Conservation (phyloP, 495 filamentous ascomycete genomes). For the Corynascus novoguineensis region DNA sequence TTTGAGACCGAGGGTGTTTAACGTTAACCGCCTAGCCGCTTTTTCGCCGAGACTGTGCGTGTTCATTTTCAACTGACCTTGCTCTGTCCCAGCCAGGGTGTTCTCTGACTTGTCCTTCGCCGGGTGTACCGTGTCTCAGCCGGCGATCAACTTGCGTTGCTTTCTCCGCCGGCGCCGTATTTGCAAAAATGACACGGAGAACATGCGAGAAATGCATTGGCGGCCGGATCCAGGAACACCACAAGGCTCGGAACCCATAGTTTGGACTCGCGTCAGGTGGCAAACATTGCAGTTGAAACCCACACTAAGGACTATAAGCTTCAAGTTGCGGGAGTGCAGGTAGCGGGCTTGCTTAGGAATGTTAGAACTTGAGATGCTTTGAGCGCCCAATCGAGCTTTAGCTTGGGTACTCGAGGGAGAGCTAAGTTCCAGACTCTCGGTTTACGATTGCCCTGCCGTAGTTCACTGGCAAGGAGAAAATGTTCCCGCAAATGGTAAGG, state of each 20-base stretch:
- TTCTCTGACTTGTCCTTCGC: conserved; percentile 7
- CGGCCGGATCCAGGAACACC: background rate
- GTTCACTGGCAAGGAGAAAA: background rate
- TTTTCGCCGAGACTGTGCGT: background rate
- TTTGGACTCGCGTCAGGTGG: background rate
- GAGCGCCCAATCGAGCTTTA: background rate
- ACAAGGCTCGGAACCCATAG: background rate
- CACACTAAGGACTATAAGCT: background rate
- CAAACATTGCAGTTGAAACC: background rate
- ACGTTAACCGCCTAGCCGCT: background rate
- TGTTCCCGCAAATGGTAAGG: conserved; percentile 1
- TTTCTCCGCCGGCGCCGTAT: background rate
- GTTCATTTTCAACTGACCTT: background rate
- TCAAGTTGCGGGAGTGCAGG: background rate
- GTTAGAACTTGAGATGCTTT: background rate
- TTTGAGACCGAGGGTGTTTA: background rate
- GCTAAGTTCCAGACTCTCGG: background rate
- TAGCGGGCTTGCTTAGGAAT: background rate
- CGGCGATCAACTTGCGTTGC: background rate
- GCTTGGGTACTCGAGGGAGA: background rate
- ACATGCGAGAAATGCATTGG: conserved; percentile 5
- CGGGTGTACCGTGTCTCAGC: conserved; percentile 7
- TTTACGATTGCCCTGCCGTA: background rate
- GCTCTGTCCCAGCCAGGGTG: conserved; percentile 1
- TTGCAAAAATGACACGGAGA: background rate